phyloP scores from a whole-genome alignment of 768 basidiomycete species.

The Mycena crocata region DNA sequence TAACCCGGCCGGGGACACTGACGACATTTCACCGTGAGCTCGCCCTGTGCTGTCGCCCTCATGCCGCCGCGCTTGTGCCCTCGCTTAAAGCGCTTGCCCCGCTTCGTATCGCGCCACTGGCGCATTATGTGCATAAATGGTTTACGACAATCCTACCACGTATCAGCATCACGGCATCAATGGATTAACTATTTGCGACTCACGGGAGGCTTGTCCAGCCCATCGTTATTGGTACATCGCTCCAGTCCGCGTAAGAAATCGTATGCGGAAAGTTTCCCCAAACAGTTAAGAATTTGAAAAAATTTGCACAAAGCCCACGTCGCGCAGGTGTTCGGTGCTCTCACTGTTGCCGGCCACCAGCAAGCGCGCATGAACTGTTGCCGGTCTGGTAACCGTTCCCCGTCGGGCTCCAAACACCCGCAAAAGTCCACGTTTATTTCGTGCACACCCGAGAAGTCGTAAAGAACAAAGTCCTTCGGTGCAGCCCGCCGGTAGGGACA shows the following conservation, averaged over 20 bases:
- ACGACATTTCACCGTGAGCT: not conserved
- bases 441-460: slow-evolving; percentile 26
- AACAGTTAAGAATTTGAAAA: slow-evolving; percentile 27
- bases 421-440: slow-evolving; percentile 24
- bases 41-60: not conserved
- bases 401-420: slow-evolving; percentile 2
- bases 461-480: slow-evolving; percentile 11
- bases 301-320: slow-evolving; percentile 20
- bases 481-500: not conserved
- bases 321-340: slow-evolving; percentile 18
- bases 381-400: not conserved
- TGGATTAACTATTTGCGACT: not conserved
- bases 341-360: slow-evolving; percentile 30
- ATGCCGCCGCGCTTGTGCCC: not conserved
- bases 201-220: slow-evolving; percentile 20
- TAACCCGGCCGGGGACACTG: not conserved
- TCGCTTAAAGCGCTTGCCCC: not conserved
- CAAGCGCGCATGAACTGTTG: slow-evolving; percentile 22
- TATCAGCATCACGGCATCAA: not conserved
- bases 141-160: slow-evolving; percentile 16
- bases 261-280: slow-evolving; percentile 28
- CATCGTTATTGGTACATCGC: not conserved
- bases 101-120: slow-evolving; percentile 24
- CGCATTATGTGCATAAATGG: slow-evolving; percentile 26
- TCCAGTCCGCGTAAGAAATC: slow-evolving; percentile 22